Conservation (phyloP, 306 rosid species). For the Casuarina glauca region DNA sequence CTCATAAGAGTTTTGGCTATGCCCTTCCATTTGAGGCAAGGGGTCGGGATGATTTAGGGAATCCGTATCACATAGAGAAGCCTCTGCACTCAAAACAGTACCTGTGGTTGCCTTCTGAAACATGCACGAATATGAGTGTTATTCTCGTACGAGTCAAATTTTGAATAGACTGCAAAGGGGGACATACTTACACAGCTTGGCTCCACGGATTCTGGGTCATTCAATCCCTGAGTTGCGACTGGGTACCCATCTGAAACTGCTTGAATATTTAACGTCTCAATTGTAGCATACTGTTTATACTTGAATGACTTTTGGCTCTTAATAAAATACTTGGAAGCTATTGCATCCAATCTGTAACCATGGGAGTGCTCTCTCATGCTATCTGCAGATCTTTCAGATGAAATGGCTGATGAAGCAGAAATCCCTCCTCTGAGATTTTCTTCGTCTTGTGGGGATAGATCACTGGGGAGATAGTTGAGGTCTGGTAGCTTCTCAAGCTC, state of each 20-base stretch:
- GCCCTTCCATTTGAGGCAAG: conserved; percentile 34
- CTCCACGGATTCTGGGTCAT: conserved; percentile 20
- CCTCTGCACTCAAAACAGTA: conserved; percentile 42
- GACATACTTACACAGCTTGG: conserved; percentile 57
- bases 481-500: conserved; percentile 31
- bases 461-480: conserved; percentile 38
- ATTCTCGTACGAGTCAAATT: conserved; percentile 21
- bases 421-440: conserved; percentile 29
- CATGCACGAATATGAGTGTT: conserved; percentile 23
- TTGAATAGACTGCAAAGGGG: not conserved
- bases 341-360: conserved; percentile 31
- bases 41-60: conserved; percentile 26
- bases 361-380: conserved; percentile 26
- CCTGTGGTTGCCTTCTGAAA: conserved; percentile 49
- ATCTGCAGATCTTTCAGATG: conserved; percentile 34
- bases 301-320: conserved; percentile 46
- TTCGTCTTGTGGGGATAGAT: conserved; percentile 37
- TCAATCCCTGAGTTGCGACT: conserved; percentile 30
- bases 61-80: conserved; percentile 31
- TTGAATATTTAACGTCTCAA: conserved; percentile 34
- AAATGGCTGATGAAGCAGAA: conserved; percentile 24
- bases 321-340: conserved; percentile 31
- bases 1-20: conserved; percentile 28
- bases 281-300: conserved; percentile 26
- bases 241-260: conserved; percentile 32